Evolutionary conservation across 805 yeast species (phyloP).

Genomic region (Barnettozyma sp.): DNA sequence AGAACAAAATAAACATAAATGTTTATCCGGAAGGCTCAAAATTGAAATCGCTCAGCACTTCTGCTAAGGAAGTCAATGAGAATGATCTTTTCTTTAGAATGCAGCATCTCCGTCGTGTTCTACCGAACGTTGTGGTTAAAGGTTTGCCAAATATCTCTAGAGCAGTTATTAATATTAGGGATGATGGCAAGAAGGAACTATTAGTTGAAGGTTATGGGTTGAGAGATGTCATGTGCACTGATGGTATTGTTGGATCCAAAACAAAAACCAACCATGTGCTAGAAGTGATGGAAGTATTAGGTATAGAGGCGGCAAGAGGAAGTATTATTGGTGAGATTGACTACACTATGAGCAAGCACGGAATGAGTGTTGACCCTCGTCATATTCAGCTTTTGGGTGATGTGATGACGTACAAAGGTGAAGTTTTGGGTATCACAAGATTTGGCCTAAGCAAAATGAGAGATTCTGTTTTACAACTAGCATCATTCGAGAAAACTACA

Average conservation of each 20-base stretch:
- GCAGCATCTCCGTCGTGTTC: slow-evolving; percentile 79
- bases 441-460: slow-evolving; percentile 98
- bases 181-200: slow-evolving; percentile 80
- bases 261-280: slow-evolving; percentile 89
- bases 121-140: slow-evolving; percentile 85
- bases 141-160: slow-evolving; percentile 89
- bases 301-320: slow-evolving; percentile 96
- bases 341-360: slow-evolving; percentile 97
- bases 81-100: slow-evolving; percentile 73
- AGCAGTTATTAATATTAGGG: slow-evolving; percentile 91
- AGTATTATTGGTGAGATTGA: slow-evolving; percentile 92
- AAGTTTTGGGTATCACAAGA: slow-evolving; percentile 94
- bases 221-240: slow-evolving; percentile 94
- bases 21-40: slow-evolving; percentile 41
- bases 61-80: slow-evolving; percentile 33
- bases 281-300: slow-evolving; percentile 83
- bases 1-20: slow-evolving; percentile 57
- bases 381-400: slow-evolving; percentile 96
- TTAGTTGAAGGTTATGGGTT: slow-evolving; percentile 97
- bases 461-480: slow-evolving; percentile 93
- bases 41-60: slow-evolving; percentile 36
- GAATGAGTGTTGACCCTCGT: slow-evolving; percentile 99
- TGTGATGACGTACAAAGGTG: slow-evolving; percentile 98
- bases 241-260: slow-evolving; percentile 85
- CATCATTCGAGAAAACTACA: slow-evolving; percentile 96